Base-by-base conservation (phyloP, 2,329 filamentous ascomycete genomes). In the Aspergillus brunneoviolaceus region DNA sequence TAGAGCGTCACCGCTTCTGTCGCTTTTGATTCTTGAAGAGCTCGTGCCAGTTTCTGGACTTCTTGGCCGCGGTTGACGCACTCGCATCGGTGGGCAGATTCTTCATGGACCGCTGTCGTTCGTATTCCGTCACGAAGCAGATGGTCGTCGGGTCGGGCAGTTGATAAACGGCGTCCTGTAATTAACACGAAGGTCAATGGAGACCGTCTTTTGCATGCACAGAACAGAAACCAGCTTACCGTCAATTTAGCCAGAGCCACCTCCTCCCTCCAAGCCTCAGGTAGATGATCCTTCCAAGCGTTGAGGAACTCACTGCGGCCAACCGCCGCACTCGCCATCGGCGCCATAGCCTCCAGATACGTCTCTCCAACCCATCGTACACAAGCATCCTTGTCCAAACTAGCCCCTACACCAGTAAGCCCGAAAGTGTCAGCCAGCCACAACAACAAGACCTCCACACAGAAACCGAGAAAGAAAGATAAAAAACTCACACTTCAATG, bases 11-110 rank as follows among this genome's bases (percentile, higher is more conserved):
- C 63, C 65, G 69, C 60, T 67, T 68, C 58, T 68, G 66, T 58
- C 69, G 66, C 59, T 71, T 74, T 58, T 72, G 67, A 55, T 65
- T 71, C 63, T 76, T 77, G 63, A 79, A 77, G 55, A 76, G 68
- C 63, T 79, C 77, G 62, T 79, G 77, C 77, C 77, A 79, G 48
- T 79, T 79, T 55, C 76, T 70, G 39, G 72, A 68, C 57, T 71
- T 73, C 60, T 77, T 77, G 21, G 67, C 70, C 51, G 68, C 62
- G 10, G 69, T 62, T 3, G 65, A 67, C 29, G 67, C 63, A 29
- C 65, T 67, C 11, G 66, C 61, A 55, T 69, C 65, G 56, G 56
- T 58, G 12, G 66, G 61, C 49, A 65, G 58, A 57, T 68, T 67
- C 55, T 71, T 70, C 56, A 65, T 70, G 6, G 60, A 48, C 51